A percentile compares a stretch with the other conserved stretches of the same genome.
phyloP scores from a whole-genome alignment of 768 basidiomycete genomes.

The Pleurotus giganteus region DNA sequence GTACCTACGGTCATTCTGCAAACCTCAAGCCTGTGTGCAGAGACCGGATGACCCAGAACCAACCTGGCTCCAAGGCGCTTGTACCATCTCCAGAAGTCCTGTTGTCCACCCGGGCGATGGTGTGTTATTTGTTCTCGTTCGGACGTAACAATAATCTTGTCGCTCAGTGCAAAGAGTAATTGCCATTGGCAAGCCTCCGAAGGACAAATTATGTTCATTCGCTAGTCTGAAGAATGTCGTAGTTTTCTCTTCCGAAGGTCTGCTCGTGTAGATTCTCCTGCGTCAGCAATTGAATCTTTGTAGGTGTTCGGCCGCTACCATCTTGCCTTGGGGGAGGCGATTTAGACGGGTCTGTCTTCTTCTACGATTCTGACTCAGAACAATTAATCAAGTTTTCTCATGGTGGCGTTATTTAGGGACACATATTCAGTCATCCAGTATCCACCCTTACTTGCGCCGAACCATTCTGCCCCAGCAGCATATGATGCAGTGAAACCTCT shows the following conservation, averaged over 20 bases:
- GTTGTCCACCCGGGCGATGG: constrained; percentile 78
- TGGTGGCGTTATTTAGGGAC: constrained; percentile 42
- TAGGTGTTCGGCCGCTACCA: constrained; percentile 62
- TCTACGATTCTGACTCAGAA: not conserved
- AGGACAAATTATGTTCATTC: constrained; percentile 53
- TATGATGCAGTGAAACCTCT: constrained; percentile 42
- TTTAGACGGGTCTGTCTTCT: constrained; percentile 62
- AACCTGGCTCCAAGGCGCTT: constrained; percentile 56
- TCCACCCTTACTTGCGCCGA: constrained; percentile 51
- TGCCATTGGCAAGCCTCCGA: constrained; percentile 70
- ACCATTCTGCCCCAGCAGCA: constrained; percentile 45
- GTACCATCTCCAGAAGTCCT: constrained; percentile 69
- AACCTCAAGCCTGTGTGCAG: constrained; percentile 54
- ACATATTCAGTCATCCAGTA: constrained; percentile 61
- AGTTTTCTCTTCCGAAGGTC: constrained; percentile 67
- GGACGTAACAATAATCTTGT: constrained; percentile 4
- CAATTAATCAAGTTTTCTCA: not conserved
- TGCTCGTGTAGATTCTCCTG: not conserved
- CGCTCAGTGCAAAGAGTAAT: constrained; percentile 65
- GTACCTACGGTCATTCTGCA: constrained; percentile 2
- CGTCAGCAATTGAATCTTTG: not conserved
- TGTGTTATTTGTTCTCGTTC: constrained; percentile 21
- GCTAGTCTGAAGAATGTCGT: constrained; percentile 65
- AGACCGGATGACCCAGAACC: constrained; percentile 46
- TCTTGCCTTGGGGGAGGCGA: constrained; percentile 76